These are phyloP conservation scores for Epichloe elymi DNA, from an alignment of 2,329 filamentous ascomycete species.

Conservation along the genomic window DNA sequence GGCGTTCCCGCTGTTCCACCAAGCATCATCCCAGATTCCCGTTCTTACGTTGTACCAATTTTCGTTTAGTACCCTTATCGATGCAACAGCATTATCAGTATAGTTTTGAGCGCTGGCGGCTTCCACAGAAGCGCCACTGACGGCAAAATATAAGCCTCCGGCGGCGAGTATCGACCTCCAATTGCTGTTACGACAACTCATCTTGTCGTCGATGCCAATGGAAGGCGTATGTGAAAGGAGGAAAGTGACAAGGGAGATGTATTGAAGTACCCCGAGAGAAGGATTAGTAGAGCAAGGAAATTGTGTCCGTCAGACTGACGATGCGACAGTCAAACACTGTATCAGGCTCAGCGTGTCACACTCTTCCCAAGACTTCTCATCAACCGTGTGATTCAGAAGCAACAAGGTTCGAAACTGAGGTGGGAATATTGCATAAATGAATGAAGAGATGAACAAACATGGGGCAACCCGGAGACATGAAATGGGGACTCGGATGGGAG, in stretches of 20 bases:
- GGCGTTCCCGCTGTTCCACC: constrained; percentile 63
- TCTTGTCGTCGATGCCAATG: background rate
- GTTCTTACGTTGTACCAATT: constrained; percentile 45
- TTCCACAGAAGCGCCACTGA: background rate
- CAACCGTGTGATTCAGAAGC: constrained; percentile 1
- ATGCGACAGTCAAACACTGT: background rate
- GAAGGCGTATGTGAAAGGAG: background rate
- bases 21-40: constrained; percentile 52
- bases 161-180: constrained; percentile 5
- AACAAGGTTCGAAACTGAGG: background rate
- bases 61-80: constrained; percentile 34
- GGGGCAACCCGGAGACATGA: background rate
- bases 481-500: background rate
- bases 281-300: background rate
- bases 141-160: background rate
- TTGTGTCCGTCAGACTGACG: background rate
- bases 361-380: background rate
- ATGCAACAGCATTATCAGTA: constrained; percentile 17
- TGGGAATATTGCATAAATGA: background rate
- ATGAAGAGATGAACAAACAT: background rate
- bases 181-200: background rate
- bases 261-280: background rate
- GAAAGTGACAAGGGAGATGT: background rate
- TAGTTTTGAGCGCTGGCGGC: constrained; percentile 16
- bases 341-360: background rate